phyloP scores from a whole-genome alignment of 495 filamentous ascomycete genomes.

The Penicillium manginii region DNA sequence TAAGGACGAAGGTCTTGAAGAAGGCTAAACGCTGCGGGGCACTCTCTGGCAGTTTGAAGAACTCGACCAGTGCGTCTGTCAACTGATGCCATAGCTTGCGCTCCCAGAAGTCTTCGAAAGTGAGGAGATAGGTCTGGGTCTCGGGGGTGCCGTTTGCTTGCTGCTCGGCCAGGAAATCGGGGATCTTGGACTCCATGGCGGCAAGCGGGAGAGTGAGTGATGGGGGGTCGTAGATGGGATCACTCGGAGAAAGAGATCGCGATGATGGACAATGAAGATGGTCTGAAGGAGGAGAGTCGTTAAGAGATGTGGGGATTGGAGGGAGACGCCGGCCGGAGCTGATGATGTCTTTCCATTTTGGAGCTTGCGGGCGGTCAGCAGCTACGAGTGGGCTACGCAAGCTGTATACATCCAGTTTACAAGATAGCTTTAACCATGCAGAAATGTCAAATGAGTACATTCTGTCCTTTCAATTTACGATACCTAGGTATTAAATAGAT shows the following conservation, averaged over 20 bases:
- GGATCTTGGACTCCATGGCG: conserved; percentile 82
- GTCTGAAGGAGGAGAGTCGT: conserved; percentile 7
- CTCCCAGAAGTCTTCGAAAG: conserved; percentile 97
- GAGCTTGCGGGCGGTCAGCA: conserved; percentile 26
- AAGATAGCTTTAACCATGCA: no score
- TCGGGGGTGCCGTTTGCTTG: conserved; percentile 82
- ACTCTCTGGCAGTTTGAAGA: conserved; percentile 83
- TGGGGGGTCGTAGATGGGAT: conserved; percentile 1
- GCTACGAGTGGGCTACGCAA: no score
- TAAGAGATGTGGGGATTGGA: conserved; percentile 17
- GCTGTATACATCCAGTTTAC: no score
- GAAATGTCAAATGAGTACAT: no score
- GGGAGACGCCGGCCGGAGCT: conserved; percentile 14
- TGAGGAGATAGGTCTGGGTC: conserved; percentile 83
- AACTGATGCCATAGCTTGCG: conserved; percentile 99
- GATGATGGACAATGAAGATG: conserved; percentile 5
- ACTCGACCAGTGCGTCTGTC: conserved; percentile 83
- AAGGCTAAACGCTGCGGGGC: conserved; percentile 81
- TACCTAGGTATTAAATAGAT: no score
- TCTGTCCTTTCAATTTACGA: no score
- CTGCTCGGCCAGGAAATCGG: conserved; percentile 88
- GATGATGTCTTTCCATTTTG: conserved; percentile 22
- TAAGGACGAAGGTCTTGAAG: conserved; percentile 93
- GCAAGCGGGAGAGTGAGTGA: conserved; percentile 13
- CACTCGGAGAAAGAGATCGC: conserved; percentile 11